Conservation (phyloP, 148 eudicot species). For the Spergularia bocconei region DNA sequence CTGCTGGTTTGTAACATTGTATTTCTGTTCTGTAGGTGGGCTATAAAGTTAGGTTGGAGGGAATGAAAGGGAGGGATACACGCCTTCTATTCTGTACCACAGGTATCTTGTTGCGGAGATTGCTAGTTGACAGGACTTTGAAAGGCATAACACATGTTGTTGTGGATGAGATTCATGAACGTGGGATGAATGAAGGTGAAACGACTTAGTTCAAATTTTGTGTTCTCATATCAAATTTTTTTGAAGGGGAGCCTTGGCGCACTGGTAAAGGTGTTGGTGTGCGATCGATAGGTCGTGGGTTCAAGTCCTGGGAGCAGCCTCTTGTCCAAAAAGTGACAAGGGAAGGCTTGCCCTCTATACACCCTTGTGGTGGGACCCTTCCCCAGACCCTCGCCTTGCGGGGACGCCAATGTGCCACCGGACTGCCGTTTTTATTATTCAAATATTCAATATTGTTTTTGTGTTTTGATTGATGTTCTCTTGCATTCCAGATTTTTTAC, state of each 20-base stretch:
- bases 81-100: conserved; percentile 96
- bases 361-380: no score
- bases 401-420: no score
- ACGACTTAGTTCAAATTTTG: conserved; percentile 11
- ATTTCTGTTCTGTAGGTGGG: conserved; percentile 61
- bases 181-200: conserved; percentile 99
- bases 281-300: no score
- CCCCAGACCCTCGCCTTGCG: no score
- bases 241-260: no score
- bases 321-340: no score
- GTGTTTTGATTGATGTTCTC: conserved; percentile 10
- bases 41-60: conserved; percentile 96
- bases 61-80: conserved; percentile 94
- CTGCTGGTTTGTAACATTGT: conserved; percentile 2
- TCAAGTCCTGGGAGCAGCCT: no score
- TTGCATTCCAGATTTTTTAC: conserved; percentile 72
- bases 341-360: no score
- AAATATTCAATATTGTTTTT: not conserved
- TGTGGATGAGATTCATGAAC: conserved; percentile 97
- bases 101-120: conserved; percentile 88
- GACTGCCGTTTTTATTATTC: no score
- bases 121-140: conserved; percentile 80
- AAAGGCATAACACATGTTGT: conserved; percentile 94
- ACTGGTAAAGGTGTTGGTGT: no score
- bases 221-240: not conserved